Evolutionary conservation across 306 rosid species (phyloP), one percentile per base, ranked within the genome.

Genomic region (Oxytropis ochrocephala): DNA sequence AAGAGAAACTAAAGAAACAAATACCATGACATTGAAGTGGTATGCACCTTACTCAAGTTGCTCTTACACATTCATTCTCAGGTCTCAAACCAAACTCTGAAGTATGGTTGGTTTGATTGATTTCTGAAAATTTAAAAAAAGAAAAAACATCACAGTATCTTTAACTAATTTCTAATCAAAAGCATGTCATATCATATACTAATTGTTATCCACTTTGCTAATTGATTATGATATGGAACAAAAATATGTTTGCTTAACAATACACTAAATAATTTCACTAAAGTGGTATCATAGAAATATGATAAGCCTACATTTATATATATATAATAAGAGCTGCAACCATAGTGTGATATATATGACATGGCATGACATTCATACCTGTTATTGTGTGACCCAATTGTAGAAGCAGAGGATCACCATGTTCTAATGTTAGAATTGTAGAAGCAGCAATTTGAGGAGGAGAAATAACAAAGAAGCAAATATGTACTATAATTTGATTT

Each of bases 21-120:
- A 21, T 2, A 29, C 5, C n/a, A 54, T 49, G 19, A 39, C 61
- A 46, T 18, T 59, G 51, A 62, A 77, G 39, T 54, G 30, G 24
- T 44, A 29, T 30, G 39, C 77, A 92, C 98, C 98, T 83, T 73
- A 88, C 0, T 51, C 98, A 92, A 80, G 86, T 52, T 58, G 86
- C 92, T 85, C 91, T 80, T 36, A 43, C 72, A 39, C 88, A 86
- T 82, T 92, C 96, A 58, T 70, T 88, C 82, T 53, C 8, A 42
- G 17, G 18, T 29, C 39, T 86, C 86, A 64, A 91, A 89, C 96
- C 91, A 92, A 80, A 70, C 88, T 55, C 86, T 77, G 81, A 89
- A 89, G 75, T 76, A 89, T 11, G 57, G 29, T 29, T 83, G 41
- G 11, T 38, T 38, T 38, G 43, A 1, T 38, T 38, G 43, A 92